Evolutionary conservation across 441 rosid genomes (phyloP).

Genomic region (Adansonia gregorii): DNA sequence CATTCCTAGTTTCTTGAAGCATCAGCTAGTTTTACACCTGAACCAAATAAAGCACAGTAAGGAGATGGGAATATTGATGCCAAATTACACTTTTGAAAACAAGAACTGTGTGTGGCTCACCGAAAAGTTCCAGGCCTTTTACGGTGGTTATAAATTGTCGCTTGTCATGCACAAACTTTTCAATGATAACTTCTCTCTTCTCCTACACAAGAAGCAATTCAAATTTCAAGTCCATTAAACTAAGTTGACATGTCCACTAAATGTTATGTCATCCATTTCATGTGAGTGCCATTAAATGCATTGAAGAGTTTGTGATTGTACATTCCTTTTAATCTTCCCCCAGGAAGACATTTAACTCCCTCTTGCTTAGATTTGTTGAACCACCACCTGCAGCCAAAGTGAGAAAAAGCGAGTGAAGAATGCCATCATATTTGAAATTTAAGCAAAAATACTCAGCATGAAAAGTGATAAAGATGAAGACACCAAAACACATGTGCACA

Average conservation of each 20-base stretch:
- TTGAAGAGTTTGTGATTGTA: constrained; percentile 4
- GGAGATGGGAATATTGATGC: neutral
- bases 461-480: neutral
- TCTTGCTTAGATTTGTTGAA: constrained; percentile 22
- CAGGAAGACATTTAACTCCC: constrained; percentile 28
- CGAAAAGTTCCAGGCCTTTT: constrained; percentile 73
- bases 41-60: constrained; percentile 17
- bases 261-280: neutral
- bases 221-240: constrained; percentile 13
- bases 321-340: constrained; percentile 24
- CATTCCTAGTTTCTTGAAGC: constrained; percentile 71
- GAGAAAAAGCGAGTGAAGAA: neutral
- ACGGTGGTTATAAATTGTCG: constrained; percentile 66
- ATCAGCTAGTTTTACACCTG: constrained; percentile 67
- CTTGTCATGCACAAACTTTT: constrained; percentile 68
- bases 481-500: neutral
- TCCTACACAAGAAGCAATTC: constrained; percentile 39
- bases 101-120: constrained; percentile 37
- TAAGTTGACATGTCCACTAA: neutral
- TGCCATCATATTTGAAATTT: neutral
- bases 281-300: neutral
- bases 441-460: neutral
- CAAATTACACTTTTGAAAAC: neutral
- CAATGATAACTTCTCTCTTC: constrained; percentile 70
- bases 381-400: constrained; percentile 8